Percentiles rank a stretch among this genome's conserved stretches.
Conservation (phyloP, 75 land plant genomes). For the Selaginella tamariscina region DNA sequence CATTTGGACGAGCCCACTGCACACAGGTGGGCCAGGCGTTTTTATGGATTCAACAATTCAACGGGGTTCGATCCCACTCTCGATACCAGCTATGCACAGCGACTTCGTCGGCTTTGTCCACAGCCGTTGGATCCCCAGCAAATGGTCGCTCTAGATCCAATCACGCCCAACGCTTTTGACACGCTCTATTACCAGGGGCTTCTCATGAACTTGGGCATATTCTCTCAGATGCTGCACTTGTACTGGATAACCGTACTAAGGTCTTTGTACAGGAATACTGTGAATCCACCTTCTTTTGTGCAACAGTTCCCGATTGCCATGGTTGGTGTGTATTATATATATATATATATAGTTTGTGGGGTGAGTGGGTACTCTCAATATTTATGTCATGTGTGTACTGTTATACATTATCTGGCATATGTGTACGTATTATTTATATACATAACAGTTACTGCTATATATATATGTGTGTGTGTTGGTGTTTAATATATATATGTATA, state of each 20-base stretch:
- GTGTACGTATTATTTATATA: no score
- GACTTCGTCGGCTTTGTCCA: constrained; percentile 18
- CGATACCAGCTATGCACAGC: constrained; percentile 10
- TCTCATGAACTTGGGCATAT: constrained; percentile 15
- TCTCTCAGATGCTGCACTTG: constrained; percentile 22
- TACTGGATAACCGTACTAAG: constrained; percentile 13
- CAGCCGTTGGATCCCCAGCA: constrained; percentile 12
- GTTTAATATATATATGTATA: no score
- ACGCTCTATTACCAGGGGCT: constrained; percentile 18
- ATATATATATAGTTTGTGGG: no score
- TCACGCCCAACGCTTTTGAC: constrained; percentile 19
- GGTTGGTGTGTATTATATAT: no score
- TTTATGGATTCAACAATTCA: constrained; percentile 24
- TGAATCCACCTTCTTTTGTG: neutral
- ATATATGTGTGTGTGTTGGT: no score
- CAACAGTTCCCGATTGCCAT: neutral
- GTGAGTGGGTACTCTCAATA: no score
- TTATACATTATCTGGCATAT: no score
- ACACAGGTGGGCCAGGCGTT: constrained; percentile 19
- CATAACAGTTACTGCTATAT: no score
- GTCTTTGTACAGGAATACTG: constrained; percentile 14
- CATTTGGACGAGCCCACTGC: constrained; percentile 30
- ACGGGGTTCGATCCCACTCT: constrained; percentile 23
- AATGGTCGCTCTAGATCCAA: constrained; percentile 15
- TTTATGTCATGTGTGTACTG: no score